Percentiles rank a stretch among this genome's conserved stretches.
Evolutionary conservation across 768 basidiomycete genomes (phyloP).

Genomic region (Naganishia friedmannii): DNA sequence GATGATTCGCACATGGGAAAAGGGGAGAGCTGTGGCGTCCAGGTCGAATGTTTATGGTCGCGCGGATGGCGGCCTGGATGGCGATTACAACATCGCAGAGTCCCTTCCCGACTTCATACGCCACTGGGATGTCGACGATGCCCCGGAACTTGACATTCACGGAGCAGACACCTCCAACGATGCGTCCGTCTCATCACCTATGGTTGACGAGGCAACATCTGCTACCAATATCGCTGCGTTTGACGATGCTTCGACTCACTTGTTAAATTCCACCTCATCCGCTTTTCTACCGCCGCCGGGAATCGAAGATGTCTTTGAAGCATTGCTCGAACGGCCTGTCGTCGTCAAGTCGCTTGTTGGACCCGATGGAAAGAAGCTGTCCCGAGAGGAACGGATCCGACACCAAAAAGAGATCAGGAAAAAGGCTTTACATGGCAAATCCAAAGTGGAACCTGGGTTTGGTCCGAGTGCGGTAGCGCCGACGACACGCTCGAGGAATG

Average conservation of each 20-base stretch:
- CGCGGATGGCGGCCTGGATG: neutral
- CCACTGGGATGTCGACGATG: slow-evolving; percentile 31
- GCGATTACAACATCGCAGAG: neutral
- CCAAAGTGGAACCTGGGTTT: neutral
- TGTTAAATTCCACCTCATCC: slow-evolving; percentile 24
- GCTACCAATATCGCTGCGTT: slow-evolving; percentile 1
- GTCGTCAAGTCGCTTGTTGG: neutral
- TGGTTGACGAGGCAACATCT: neutral
- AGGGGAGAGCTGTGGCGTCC: slow-evolving; percentile 36
- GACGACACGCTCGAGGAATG: slow-evolving; percentile 9
- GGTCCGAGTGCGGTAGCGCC: slow-evolving; percentile 11
- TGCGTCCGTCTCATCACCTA: slow-evolving; percentile 19
- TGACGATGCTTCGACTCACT: slow-evolving; percentile 23
- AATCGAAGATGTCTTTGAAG: slow-evolving; percentile 43
- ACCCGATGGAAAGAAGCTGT: slow-evolving; percentile 33
- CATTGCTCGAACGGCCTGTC: slow-evolving; percentile 6
- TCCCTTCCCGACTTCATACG: slow-evolving; percentile 32
- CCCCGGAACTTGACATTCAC: slow-evolving; percentile 6
- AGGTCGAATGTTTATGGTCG: slow-evolving; percentile 20
- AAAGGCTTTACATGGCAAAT: slow-evolving; percentile 26
- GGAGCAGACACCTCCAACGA: slow-evolving; percentile 25
- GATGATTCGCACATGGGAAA: slow-evolving; percentile 44
- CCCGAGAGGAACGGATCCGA: slow-evolving; percentile 42
- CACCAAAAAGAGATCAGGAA: slow-evolving; percentile 37
- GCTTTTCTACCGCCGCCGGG: slow-evolving; percentile 38